phyloP scores from a whole-genome alignment of 1,284 basidiomycete species.

The Cryptococcus sp. region DNA sequence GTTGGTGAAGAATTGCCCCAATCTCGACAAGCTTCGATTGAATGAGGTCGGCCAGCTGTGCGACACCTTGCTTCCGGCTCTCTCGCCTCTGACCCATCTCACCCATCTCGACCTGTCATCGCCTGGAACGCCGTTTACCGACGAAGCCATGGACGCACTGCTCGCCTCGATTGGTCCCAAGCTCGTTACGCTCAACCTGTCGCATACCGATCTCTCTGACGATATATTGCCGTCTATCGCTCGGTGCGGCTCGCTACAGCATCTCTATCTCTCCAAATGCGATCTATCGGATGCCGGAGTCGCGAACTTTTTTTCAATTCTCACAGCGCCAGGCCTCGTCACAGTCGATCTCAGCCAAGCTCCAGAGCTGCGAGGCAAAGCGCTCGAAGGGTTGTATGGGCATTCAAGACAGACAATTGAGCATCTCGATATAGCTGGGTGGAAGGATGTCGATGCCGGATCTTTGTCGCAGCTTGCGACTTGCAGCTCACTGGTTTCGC shows the following conservation, averaged over 20 bases:
- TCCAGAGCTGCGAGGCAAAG: slow-evolving; percentile 54
- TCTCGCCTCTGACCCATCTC: slow-evolving; percentile 48
- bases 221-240: slow-evolving; percentile 58
- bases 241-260: slow-evolving; percentile 52
- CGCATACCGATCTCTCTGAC: slow-evolving; percentile 56
- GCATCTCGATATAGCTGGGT: slow-evolving; percentile 69
- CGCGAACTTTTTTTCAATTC: slow-evolving; percentile 27
- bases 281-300: slow-evolving; percentile 65
- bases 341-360: slow-evolving; percentile 58
- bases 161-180: slow-evolving; percentile 53
- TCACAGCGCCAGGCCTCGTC: slow-evolving; percentile 50
- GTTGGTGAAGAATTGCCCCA: slow-evolving; percentile 60
- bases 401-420: slow-evolving; percentile 65
- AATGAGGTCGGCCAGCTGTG: slow-evolving; percentile 70
- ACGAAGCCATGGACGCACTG: slow-evolving; percentile 57
- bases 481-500: slow-evolving; percentile 53
- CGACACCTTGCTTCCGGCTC: slow-evolving; percentile 57
- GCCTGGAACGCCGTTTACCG: slow-evolving; percentile 48
- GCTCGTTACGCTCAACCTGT: slow-evolving; percentile 59
- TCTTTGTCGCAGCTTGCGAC: slow-evolving; percentile 54
- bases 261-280: slow-evolving; percentile 58
- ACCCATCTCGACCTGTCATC: slow-evolving; percentile 37
- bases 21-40: slow-evolving; percentile 65
- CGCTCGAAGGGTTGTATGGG: slow-evolving; percentile 60
- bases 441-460: slow-evolving; percentile 59